Base-by-base conservation (phyloP, 2,329 filamentous ascomycete species). In the Epichloe baconii region DNA sequence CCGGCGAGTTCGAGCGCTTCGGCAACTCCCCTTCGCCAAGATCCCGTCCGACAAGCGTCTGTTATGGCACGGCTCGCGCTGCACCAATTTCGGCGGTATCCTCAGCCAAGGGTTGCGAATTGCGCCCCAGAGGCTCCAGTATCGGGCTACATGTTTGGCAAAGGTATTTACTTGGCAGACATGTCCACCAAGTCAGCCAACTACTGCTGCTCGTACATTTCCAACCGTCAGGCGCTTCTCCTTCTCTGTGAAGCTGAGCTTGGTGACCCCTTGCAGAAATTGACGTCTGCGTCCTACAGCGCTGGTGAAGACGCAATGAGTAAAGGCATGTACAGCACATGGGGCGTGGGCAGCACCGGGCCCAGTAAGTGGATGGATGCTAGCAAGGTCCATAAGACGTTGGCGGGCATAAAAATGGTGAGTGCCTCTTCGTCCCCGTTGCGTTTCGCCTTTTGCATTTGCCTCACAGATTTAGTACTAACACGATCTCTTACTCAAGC, bases 41-140 rank as follows among this genome's bases (percentile, higher is more conserved):
- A 63, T 73, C 10, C 69, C 74, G n/a, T 78, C 77, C 46, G 79
- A 93, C 62, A 79, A 85, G 23, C 80, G 86, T 17, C 79, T 95
- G 1, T 75, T 95, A 3, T 95, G 89, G 89, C 89, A 95, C 63
- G 88, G 89, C 15, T 90, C 86, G 15, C 82, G 88, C 36, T 78
- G 76, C 35, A 93, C 86, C 49, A 95, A 95, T 64, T 95, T 83
- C 57, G 88, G 85, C 61, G 89, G 88, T 61, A 95, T 95, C 53
- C 78, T 95, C 42, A 85, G 82, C 52, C 87, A 95, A 66, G 89
- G 89, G 56, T 77, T 95, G 6, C 85, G 88, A n/a, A 95, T 95
- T 57, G 89, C 89, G 6, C 89, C 89, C 84, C 85, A 0, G 84
- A 94, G 65, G 88, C 88, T 0, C 89, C 88, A 0, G 82, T 82